Evolutionary conservation across 2,329 filamentous ascomycete species (phyloP).

Genomic region (Pestalotiopsis sp.): DNA sequence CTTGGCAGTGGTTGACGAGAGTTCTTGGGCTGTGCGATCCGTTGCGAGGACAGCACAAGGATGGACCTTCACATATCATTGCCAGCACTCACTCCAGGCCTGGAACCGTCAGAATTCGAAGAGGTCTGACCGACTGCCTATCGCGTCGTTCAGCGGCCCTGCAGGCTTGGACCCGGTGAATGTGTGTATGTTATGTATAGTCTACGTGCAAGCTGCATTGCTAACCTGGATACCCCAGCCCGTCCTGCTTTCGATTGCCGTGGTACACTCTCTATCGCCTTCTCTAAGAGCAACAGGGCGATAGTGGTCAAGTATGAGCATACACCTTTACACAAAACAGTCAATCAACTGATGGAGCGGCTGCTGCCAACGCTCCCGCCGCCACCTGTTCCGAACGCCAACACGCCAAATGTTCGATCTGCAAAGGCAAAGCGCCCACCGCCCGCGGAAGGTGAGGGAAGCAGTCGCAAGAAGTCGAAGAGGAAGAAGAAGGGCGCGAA

Average conservation of each 20-base stretch:
- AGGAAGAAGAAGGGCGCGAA: conserved; percentile 26
- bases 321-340: conserved; percentile 57
- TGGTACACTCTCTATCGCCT: conserved; percentile 51
- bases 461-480: conserved; percentile 27
- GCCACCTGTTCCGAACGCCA: conserved; percentile 28
- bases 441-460: conserved; percentile 27
- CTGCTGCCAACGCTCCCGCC: conserved; percentile 45
- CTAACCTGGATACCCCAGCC: conserved; percentile 31
- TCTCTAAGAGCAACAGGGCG: conserved; percentile 46
- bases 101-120: conserved; percentile 53
- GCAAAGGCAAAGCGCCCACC: conserved; percentile 25
- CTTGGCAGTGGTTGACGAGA: conserved; percentile 47
- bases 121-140: conserved; percentile 37
- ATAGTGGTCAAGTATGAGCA: conserved; percentile 59
- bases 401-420: conserved; percentile 16
- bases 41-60: conserved; percentile 47
- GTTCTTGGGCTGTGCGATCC: conserved; percentile 49
- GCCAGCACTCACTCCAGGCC: conserved; percentile 51
- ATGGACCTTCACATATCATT: conserved; percentile 56
- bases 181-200: conserved; percentile 36
- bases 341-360: conserved; percentile 49
- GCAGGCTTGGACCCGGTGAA: conserved; percentile 46
- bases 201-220: neutral
- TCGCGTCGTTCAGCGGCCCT: conserved; percentile 52
- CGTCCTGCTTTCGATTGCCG: conserved; percentile 63